Evolutionary conservation across 768 basidiomycete species (phyloP).

Genomic region (Brasilioporus rufonigricans): DNA sequence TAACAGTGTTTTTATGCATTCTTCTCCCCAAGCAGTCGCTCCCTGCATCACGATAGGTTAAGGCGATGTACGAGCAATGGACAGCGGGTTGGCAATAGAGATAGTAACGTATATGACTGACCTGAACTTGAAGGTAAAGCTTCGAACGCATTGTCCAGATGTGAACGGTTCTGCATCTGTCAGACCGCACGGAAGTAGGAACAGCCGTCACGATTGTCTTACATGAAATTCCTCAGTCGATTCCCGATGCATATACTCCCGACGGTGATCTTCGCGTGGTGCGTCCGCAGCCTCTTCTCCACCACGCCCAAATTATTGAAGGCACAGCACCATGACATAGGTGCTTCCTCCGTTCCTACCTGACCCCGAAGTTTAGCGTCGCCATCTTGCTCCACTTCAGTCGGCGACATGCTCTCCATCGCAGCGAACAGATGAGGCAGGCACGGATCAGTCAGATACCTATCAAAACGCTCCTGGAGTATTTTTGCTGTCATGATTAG

Average conservation of each 20-base stretch:
- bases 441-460: constrained; percentile 14
- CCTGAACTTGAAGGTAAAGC: constrained; percentile 10
- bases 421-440: constrained; percentile 11
- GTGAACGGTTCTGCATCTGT: constrained; percentile 6
- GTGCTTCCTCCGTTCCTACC: not conserved
- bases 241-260: constrained; percentile 5
- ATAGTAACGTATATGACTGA: not conserved
- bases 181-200: not conserved
- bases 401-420: not conserved
- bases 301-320: constrained; percentile 16
- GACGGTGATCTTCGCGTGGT: constrained; percentile 3
- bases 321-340: not conserved
- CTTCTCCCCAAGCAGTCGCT: constrained; percentile 21
- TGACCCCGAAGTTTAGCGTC: not conserved
- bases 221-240: constrained; percentile 12
- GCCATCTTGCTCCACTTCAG: not conserved
- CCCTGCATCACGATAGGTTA: constrained; percentile 5
- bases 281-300: constrained; percentile 9
- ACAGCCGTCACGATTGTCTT: not conserved
- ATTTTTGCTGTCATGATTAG: constrained; percentile 11
- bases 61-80: not conserved
- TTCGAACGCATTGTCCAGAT: constrained; percentile 21
- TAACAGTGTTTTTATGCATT: constrained; percentile 11
- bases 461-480: constrained; percentile 13
- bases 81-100: not conserved